These are phyloP conservation scores for Nakazawaea peltata DNA, from an alignment of 805 yeast genomes.

Conservation along the genomic window DNA sequence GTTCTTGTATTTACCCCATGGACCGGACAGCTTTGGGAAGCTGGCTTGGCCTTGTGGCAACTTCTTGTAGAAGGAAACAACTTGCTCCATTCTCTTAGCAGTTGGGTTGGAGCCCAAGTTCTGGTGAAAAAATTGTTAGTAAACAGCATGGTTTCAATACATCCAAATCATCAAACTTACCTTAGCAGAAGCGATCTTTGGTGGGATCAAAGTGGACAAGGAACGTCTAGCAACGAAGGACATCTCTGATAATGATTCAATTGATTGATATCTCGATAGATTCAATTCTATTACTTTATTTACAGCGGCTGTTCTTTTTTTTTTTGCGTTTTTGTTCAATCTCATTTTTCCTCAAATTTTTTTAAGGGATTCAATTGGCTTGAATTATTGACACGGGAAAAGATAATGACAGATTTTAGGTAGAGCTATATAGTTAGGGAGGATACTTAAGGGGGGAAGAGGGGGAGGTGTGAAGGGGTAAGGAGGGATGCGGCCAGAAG, in stretches of 20 bases:
- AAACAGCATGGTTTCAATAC: not conserved
- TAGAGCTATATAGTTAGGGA: not conserved
- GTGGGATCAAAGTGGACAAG: constrained; percentile 94
- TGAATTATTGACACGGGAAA: constrained; percentile 1
- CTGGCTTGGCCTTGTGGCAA: constrained; percentile 92
- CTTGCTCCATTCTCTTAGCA: constrained; percentile 94
- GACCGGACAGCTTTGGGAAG: constrained; percentile 58
- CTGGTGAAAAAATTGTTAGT: constrained; percentile 24
- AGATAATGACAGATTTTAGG: not conserved
- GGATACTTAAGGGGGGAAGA: not conserved
- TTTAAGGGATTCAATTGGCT: not conserved
- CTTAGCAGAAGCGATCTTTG: constrained; percentile 94
- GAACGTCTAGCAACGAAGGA: constrained; percentile 87
- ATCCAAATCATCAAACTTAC: constrained; percentile 41
- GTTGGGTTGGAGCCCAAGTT: constrained; percentile 94
- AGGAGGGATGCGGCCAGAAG: too few species aligned
- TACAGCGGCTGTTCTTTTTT: constrained; percentile 1
- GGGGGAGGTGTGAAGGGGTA: not conserved
- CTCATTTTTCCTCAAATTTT: not conserved
- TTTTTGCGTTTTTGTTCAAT: not conserved
- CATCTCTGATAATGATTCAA: constrained; percentile 32
- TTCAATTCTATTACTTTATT: too few species aligned
- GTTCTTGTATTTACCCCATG: constrained; percentile 73
- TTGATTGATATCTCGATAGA: constrained; percentile 1
- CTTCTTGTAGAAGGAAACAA: constrained; percentile 91